A percentile compares a stretch with the other conserved stretches of the same genome.
Conservation (phyloP, 257 asterid genomes). For the Solanum clarkiae region DNA sequence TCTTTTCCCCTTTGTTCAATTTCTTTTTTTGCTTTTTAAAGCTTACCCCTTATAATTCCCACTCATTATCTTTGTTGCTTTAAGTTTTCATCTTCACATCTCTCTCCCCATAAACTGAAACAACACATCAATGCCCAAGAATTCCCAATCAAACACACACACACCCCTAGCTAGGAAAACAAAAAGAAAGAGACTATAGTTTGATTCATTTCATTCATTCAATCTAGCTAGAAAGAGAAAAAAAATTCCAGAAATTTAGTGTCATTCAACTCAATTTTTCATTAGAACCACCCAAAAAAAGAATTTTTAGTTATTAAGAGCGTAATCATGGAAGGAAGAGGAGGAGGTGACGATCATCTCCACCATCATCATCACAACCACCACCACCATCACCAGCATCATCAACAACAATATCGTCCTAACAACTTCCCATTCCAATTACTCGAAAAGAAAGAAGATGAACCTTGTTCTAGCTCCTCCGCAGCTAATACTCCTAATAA, state of each 20-base stretch:
- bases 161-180: slow-evolving; percentile 8
- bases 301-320: background rate
- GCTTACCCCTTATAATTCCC: slow-evolving; percentile 76
- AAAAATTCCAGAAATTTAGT: background rate
- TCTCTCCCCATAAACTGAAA: slow-evolving; percentile 6
- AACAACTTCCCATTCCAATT: slow-evolving; percentile 70
- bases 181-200: background rate
- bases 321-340: slow-evolving; percentile 72
- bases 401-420: slow-evolving; percentile 4
- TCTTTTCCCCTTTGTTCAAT: slow-evolving; percentile 14
- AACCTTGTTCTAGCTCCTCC: slow-evolving; percentile 18
- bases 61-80: slow-evolving; percentile 97
- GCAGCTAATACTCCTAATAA: background rate
- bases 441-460: slow-evolving; percentile 69
- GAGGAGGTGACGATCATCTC: slow-evolving; percentile 64
- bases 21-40: slow-evolving; percentile 35
- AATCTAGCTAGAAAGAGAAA: background rate
- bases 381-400: slow-evolving; percentile 7
- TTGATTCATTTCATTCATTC: background rate
- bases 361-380: slow-evolving; percentile 34
- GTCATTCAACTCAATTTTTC: background rate
- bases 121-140: background rate
- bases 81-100: slow-evolving; percentile 43
- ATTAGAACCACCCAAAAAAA: background rate
- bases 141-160: background rate